A percentile compares a stretch with the other conserved stretches of the same genome.
Conservation (phyloP, 495 filamentous ascomycete species). For the Neurospora hispaniola region DNA sequence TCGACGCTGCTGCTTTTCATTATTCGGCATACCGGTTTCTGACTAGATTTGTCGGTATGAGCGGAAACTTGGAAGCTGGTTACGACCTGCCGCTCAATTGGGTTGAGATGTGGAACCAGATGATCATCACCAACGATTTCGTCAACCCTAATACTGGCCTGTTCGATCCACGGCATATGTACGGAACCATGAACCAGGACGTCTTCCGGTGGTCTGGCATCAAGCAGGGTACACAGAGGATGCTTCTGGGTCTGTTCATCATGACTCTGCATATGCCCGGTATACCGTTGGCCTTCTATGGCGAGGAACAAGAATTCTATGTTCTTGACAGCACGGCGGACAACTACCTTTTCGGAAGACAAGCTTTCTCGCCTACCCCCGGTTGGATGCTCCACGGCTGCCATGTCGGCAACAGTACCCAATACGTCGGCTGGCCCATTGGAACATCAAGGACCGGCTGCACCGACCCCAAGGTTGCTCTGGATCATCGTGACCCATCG, state of each 20-base stretch:
- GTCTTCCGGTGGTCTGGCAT: constrained; percentile 65
- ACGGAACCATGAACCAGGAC: constrained; percentile 60
- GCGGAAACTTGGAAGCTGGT: constrained; percentile 51
- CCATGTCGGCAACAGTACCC: constrained; percentile 40
- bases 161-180: constrained; percentile 63
- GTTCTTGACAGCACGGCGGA: constrained; percentile 53
- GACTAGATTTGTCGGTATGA: constrained; percentile 54
- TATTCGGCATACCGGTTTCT: constrained; percentile 61
- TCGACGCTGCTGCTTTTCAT: constrained; percentile 60
- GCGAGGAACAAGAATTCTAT: constrained; percentile 63
- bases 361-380: constrained; percentile 51
- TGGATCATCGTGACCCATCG: constrained; percentile 47
- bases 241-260: constrained; percentile 52
- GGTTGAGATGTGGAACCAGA: constrained; percentile 50
- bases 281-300: constrained; percentile 54
- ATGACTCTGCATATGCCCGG: constrained; percentile 56
- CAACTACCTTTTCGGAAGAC: constrained; percentile 62
- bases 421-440: constrained; percentile 50
- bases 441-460: constrained; percentile 46
- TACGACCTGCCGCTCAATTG: constrained; percentile 50
- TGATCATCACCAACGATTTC: constrained; percentile 53
- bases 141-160: constrained; percentile 55
- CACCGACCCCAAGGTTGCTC: constrained; percentile 58
- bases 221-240: constrained; percentile 47
- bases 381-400: constrained; percentile 65